phyloP scores from a whole-genome alignment of 2,329 filamentous ascomycete species.

The Aspergillus ochraceoroseus region DNA sequence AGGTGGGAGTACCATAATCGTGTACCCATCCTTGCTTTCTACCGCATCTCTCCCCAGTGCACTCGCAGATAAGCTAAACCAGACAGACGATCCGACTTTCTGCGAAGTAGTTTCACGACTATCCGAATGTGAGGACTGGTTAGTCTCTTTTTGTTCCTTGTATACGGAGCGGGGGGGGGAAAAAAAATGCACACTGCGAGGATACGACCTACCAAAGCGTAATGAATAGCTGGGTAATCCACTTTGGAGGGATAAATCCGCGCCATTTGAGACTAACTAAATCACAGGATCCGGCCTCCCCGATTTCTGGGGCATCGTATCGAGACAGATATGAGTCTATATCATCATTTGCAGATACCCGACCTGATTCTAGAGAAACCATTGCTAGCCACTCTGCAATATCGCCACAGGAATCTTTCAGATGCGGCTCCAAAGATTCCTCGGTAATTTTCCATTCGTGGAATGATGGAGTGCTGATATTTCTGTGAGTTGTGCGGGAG shows the following conservation, averaged over 20 bases:
- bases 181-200: neutral
- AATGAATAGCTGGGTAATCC: conserved; percentile 39
- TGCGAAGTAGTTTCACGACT: conserved; percentile 20
- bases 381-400: conserved; percentile 60
- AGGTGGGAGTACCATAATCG: conserved; percentile 26
- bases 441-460: conserved; percentile 26
- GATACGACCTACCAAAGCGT: conserved; percentile 34
- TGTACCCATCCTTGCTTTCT: conserved; percentile 41
- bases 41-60: conserved; percentile 36
- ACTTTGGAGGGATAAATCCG: conserved; percentile 39
- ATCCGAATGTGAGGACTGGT: neutral
- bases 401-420: conserved; percentile 59
- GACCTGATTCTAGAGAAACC: conserved; percentile 45
- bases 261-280: conserved; percentile 42
- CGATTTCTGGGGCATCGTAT: conserved; percentile 38
- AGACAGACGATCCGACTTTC: conserved; percentile 16
- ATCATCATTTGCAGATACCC: conserved; percentile 34
- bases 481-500: conserved; percentile 21
- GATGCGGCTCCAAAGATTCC: conserved; percentile 38
- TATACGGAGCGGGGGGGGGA: neutral
- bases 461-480: conserved; percentile 33
- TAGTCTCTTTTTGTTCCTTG: neutral
- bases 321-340: conserved; percentile 45
- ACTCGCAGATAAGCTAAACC: conserved; percentile 36
- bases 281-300: conserved; percentile 22